Conservation (phyloP, 2,329 filamentous ascomycete genomes). For the Sporothrix sp. region DNA sequence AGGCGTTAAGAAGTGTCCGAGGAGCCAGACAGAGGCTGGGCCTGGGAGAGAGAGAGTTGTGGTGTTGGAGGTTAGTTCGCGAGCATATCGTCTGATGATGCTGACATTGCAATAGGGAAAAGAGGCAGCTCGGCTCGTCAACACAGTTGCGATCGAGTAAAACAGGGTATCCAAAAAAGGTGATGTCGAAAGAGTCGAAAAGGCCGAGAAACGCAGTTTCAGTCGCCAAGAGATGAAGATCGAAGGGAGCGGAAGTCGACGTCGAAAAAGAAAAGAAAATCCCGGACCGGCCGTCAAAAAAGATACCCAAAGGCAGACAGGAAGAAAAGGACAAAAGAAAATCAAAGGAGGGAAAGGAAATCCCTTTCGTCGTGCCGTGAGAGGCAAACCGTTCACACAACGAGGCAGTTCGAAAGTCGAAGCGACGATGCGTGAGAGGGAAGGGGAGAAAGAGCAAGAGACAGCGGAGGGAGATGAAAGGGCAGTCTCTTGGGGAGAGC, state of each 20-base stretch:
- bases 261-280: conserved; percentile 8
- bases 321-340: not conserved
- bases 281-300: conserved; percentile 20
- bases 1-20: not conserved
- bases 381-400: not conserved
- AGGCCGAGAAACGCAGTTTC: conserved; percentile 2
- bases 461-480: not conserved
- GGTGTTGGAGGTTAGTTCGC: not conserved
- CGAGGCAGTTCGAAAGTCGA: conserved; percentile 1
- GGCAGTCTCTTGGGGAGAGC: not conserved
- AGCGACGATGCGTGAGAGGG: conserved; percentile 1
- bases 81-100: not conserved
- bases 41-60: not conserved
- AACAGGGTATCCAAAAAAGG: conserved; percentile 7
- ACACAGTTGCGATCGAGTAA: conserved; percentile 3
- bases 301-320: conserved; percentile 6
- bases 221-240: conserved; percentile 9
- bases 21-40: not conserved
- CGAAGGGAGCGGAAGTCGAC: conserved; percentile 16
- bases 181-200: not conserved
- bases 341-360: not conserved
- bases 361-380: not conserved
- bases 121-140: not conserved
- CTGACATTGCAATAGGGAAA: not conserved
- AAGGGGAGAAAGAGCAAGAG: not conserved